phyloP scores from a whole-genome alignment of 352 stramenopile species.

The Phytophthora sojae region DNA sequence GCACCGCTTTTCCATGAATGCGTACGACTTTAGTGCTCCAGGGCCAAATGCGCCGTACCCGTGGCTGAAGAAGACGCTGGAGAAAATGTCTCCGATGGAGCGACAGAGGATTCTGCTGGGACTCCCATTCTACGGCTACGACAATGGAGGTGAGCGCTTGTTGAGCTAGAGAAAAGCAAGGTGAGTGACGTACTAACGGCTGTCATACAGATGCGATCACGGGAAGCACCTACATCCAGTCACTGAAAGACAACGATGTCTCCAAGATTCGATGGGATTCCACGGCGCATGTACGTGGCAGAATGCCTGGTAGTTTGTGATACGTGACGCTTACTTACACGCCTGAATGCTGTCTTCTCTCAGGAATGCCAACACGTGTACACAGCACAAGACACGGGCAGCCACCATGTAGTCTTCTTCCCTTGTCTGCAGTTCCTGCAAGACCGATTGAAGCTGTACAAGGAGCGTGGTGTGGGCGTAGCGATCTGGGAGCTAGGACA shows the following conservation, averaged over 20 bases:
- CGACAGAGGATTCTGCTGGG: constrained; percentile 73
- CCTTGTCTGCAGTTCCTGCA: constrained; percentile 86
- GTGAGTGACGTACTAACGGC: background rate
- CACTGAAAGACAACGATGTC: constrained; percentile 46
- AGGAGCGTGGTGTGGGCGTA: constrained; percentile 54
- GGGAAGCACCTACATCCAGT: constrained; percentile 48
- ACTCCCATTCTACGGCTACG: constrained; percentile 84
- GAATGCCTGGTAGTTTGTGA: background rate
- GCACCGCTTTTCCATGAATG: constrained; percentile 86
- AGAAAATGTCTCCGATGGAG: constrained; percentile 54
- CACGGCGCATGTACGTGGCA: constrained; percentile 46
- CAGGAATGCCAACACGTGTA: constrained; percentile 80
- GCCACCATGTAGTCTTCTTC: constrained; percentile 68
- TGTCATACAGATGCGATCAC: constrained; percentile 50
- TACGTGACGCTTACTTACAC: background rate
- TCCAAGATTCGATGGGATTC: constrained; percentile 63
- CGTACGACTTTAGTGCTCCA: constrained; percentile 72
- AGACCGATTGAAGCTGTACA: constrained; percentile 69
- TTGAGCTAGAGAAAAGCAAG: background rate
- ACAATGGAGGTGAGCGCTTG: constrained; percentile 57
- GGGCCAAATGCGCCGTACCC: constrained; percentile 74
- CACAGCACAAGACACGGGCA: constrained; percentile 29
- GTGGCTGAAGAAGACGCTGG: constrained; percentile 72
- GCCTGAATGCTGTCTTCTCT: constrained; percentile 2
- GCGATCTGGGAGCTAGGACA: constrained; percentile 86